These are phyloP conservation scores for Hypericum perforatum DNA, from an alignment of 345 rosid species.

Conservation along the genomic window DNA sequence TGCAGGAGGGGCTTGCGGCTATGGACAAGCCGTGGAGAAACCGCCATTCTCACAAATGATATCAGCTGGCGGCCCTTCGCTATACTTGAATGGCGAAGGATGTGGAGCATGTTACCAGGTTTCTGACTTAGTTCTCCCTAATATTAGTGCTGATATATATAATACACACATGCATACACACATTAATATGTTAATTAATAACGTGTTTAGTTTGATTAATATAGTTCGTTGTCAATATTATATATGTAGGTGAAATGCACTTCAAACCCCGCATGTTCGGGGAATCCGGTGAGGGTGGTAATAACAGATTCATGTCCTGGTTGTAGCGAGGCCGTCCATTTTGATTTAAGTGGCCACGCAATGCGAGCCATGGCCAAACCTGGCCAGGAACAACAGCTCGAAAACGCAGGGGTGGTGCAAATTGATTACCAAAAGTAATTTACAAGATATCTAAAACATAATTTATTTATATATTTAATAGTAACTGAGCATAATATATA, in stretches of 20 bases:
- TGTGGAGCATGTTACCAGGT: constrained; percentile 68
- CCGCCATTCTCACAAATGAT: constrained; percentile 36
- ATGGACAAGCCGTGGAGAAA: constrained; percentile 25
- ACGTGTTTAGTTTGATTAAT: no score
- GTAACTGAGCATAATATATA: no score
- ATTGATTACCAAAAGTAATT: constrained; percentile 40
- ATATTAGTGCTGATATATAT: no score
- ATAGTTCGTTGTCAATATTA: constrained; percentile 4
- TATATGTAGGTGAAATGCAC: constrained; percentile 44
- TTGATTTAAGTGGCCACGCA: constrained; percentile 62
- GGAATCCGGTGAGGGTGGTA: constrained; percentile 41
- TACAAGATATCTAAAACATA: background rate
- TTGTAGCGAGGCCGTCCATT: constrained; percentile 42
- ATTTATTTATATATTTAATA: no score
- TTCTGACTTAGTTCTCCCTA: no score
- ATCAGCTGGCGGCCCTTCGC: constrained; percentile 50
- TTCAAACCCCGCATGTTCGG: constrained; percentile 50
- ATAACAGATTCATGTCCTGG: constrained; percentile 69
- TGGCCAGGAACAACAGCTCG: constrained; percentile 40
- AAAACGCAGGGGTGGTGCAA: constrained; percentile 41
- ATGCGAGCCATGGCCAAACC: constrained; percentile 68
- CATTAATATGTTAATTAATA: no score
- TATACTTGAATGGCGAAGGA: constrained; percentile 46
- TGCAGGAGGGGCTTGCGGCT: constrained; percentile 73
- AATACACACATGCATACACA: no score